Evolutionary conservation across 164 flowering plant species (phyloP), one percentile per base, ranked within the genome.

Genomic region (Umbellularia californica): DNA sequence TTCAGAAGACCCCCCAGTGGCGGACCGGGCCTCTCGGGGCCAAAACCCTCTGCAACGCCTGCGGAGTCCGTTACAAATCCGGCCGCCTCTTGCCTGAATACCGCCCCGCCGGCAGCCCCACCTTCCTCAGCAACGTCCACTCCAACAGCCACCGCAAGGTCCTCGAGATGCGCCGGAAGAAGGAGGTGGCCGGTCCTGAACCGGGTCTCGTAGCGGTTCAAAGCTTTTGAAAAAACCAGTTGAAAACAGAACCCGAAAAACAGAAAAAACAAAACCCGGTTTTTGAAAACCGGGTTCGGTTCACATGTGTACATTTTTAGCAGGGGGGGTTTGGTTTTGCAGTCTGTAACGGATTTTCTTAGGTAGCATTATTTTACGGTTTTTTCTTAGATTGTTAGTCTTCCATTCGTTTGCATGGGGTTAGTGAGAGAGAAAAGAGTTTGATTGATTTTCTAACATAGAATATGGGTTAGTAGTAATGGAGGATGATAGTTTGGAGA

Each of bases 1-100:
- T 89, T 17, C 90, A 89, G 75, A 90, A 89, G 78, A 93, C 98
- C 12, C 98, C 98, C 0, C 98, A 93, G 76, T 93, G 98, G 98
- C 81, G 98, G 78, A 80, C 92, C 82, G 98, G 98, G 58, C 98
- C 98, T 13, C 70, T 81, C 7, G 98, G 98, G 5, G 81, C 98
- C 10, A 93, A 93, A 74, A 92, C 98, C 3, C 85, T 93, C 1
- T 93, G 98, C 74, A 93, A 93, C 73, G 98, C 98, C 15, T 93
- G 98, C 70, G 98, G 98, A 33, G 98, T 93, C 55, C 89, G 98
- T 52, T 93, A 24, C 80, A 93, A 93, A 72, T 93, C 98, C 73
- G 98, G 98, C 24, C 89, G 98, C 79, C 90, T 93, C 4, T 84
- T 82, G 28, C 95, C 97, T 50, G 98, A 93, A 77, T 93, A 93